phyloP scores from a whole-genome alignment of 179 eudicot genomes.

The Sideroxylon spinosum region DNA sequence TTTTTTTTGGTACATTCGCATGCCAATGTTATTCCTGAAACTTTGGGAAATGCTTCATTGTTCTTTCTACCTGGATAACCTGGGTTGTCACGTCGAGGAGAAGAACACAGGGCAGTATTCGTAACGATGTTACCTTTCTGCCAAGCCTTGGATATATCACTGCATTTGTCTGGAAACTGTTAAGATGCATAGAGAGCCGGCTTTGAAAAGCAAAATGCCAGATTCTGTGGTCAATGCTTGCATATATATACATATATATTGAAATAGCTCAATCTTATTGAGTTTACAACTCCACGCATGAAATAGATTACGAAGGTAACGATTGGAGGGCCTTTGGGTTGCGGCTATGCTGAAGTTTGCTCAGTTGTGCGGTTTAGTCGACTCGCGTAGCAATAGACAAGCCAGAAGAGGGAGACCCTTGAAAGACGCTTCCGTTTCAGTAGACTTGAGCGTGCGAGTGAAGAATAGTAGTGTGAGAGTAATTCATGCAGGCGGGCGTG shows the following conservation, averaged over 20 bases:
- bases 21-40: conserved; percentile 27
- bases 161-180: background rate
- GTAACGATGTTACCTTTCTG: background rate
- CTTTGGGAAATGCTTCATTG: background rate
- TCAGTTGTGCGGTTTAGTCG: conserved; percentile 5
- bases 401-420: conserved; percentile 9
- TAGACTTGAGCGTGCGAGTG: conserved; percentile 17
- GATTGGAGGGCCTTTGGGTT: conserved; percentile 7
- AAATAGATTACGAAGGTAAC: background rate
- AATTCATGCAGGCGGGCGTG: conserved; percentile 40
- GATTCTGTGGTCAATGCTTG: background rate
- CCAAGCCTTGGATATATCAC: conserved; percentile 18
- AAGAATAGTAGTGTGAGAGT: conserved; percentile 30
- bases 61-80: conserved; percentile 6
- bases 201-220: conserved; percentile 5
- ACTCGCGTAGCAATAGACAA: background rate
- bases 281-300: background rate
- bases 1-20: conserved; percentile 56
- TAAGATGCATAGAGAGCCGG: conserved; percentile 10
- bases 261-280: background rate
- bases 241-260: background rate
- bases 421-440: conserved; percentile 12
- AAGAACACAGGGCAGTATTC: background rate
- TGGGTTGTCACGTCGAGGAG: conserved; percentile 17
- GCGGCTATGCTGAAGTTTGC: conserved; percentile 25